These are phyloP conservation scores for Penicillium turbatum DNA, from an alignment of 495 filamentous ascomycete species.

Conservation along the genomic window DNA sequence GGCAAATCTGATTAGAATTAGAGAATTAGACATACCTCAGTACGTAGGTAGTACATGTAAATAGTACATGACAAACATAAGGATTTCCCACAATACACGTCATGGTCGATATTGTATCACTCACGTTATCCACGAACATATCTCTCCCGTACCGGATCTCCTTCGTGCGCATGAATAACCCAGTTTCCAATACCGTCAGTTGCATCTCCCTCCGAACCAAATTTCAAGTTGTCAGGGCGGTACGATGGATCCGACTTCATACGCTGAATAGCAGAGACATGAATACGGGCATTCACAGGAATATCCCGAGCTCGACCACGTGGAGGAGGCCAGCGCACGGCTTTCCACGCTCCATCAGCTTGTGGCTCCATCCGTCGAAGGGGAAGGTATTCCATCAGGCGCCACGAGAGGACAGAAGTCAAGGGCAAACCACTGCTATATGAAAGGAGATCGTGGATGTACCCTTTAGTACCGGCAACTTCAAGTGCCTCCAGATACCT, in stretches of 20 bases:
- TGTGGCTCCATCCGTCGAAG: conserved; percentile 67
- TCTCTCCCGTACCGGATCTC: conserved; percentile 1
- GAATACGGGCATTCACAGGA: conserved; percentile 16
- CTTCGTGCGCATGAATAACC: not conserved
- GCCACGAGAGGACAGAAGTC: conserved; percentile 57
- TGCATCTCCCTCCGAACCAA: not conserved
- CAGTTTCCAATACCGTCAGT: not conserved
- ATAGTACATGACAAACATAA: too few relatives aligned
- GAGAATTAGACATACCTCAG: too few relatives aligned
- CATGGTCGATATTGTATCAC: too few relatives aligned
- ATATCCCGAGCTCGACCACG: conserved; percentile 17
- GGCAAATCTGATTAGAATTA: too few relatives aligned
- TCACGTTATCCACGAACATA: not conserved
- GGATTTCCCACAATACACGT: too few relatives aligned
- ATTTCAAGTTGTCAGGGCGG: conserved; percentile 50
- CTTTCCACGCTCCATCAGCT: conserved; percentile 27
- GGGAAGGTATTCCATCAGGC: conserved; percentile 69
- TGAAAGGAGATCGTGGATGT: conserved; percentile 62
- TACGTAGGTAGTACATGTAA: too few relatives aligned
- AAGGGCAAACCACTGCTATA: conserved; percentile 52
- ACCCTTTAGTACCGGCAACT: conserved; percentile 46
- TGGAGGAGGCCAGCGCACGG: conserved; percentile 20
- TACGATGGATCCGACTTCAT: conserved; percentile 57
- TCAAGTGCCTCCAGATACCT: conserved; percentile 9
- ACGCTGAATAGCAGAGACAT: conserved; percentile 54